Evolutionary conservation across 2,329 filamentous ascomycete genomes (phyloP), one percentile per base, ranked within the genome.

Genomic region (Scedosporium minutisporum): DNA sequence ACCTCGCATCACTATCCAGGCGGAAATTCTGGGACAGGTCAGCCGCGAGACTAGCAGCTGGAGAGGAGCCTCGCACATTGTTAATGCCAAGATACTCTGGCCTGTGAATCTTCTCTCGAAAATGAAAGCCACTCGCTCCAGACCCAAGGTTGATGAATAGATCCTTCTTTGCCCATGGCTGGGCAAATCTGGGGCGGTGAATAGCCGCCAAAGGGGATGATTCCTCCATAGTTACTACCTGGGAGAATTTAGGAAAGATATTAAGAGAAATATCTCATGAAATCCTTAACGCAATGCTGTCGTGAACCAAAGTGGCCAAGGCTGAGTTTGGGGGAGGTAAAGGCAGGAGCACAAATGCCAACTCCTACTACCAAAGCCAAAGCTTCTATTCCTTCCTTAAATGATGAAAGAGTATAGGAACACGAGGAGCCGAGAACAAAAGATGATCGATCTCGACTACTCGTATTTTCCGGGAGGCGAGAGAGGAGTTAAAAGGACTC

Each of bases 1-100:
- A 97, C 93, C 93, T 97, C 71, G 89, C 74, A 63, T 85, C 81
- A 65, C 77, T 91, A 76, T 97, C 93, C 73, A 97, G 90, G 73
- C 93, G 90, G 74, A 97, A 96, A 79, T 97, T 99, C 73, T 96
- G 92, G 64, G 93, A 97, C 69, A 97, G 82, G 76, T 99, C 95
- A 65, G 92, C 93, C 51, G 93, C 93, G 68, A 99, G 80, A 71
- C 91, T 96, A 61, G 91, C 87, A 42, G 92, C 93, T 5, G 95
- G 95, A 63, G 95, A 99, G 21, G 93, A 96, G 58, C 91, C 91
- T 68, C 86, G 86, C 70, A 91, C 80, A 61, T 88, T 83, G 72
- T 90, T 92, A 69, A 89, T 76, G 69, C 82, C 87, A 78, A 97
- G 96, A 78, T 95, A 96, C 75, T 96, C 93, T 42, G 81, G 76